Evolutionary conservation across 2,329 filamentous ascomycete species (phyloP).

Genomic region (Macrophomina tecta): DNA sequence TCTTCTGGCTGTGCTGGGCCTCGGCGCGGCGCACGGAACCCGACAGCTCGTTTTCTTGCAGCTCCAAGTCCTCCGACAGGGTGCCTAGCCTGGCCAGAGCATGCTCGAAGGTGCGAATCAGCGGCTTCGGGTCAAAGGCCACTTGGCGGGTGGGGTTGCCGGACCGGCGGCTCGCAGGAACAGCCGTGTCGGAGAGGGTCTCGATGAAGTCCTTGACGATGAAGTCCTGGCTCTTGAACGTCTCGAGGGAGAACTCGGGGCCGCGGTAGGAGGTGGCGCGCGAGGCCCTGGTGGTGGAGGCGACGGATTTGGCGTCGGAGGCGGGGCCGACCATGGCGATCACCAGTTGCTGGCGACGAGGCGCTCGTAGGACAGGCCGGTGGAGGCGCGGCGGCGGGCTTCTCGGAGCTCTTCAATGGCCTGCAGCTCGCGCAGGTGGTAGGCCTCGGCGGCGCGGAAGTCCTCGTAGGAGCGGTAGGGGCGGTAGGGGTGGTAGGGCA

Average conservation of each 20-base stretch:
- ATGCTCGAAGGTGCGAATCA: slow-evolving; percentile 92
- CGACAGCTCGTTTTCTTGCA: slow-evolving; percentile 87
- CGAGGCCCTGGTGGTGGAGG: slow-evolving; percentile 48
- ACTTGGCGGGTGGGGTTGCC: slow-evolving; percentile 52
- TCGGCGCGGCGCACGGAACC: slow-evolving; percentile 91
- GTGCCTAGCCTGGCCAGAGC: slow-evolving; percentile 71
- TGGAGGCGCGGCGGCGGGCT: slow-evolving; percentile 26
- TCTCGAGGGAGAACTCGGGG: slow-evolving; percentile 84
- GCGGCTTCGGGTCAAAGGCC: slow-evolving; percentile 90
- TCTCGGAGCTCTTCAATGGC: slow-evolving; percentile 26
- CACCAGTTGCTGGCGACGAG: slow-evolving; percentile 10
- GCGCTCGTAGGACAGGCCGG: slow-evolving; percentile 15
- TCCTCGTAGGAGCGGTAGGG: slow-evolving; percentile 29
- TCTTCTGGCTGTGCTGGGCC: slow-evolving; percentile 87
- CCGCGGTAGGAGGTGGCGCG: slow-evolving; percentile 61
- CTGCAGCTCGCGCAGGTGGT: slow-evolving; percentile 16
- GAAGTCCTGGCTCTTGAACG: slow-evolving; percentile 75
- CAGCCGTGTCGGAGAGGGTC: slow-evolving; percentile 82
- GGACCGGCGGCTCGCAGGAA: slow-evolving; percentile 81
- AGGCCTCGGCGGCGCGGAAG: slow-evolving; percentile 24
- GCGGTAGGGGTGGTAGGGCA: slow-evolving; percentile 28
- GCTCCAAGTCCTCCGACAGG: slow-evolving; percentile 83
- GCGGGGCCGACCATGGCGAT: slow-evolving; percentile 43
- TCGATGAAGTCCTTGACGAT: slow-evolving; percentile 99
- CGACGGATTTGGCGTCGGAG: slow-evolving; percentile 50